Evolutionary conservation across 1,284 basidiomycete species (phyloP).

Genomic region (Marasmius tenuissimus): DNA sequence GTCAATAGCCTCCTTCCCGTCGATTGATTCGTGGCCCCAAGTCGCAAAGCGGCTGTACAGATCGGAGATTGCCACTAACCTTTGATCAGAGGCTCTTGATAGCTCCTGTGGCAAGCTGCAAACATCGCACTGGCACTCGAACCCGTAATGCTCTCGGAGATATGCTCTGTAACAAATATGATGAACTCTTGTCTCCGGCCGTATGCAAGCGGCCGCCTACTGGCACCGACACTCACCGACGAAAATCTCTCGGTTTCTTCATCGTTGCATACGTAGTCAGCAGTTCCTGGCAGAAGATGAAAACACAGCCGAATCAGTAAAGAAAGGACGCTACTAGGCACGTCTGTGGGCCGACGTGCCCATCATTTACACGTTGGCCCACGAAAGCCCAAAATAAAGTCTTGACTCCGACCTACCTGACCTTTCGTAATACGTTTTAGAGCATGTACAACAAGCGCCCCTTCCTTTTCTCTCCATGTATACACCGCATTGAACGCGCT

Average conservation of each 20-base stretch:
- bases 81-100: slow-evolving; percentile 48
- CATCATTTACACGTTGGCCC: too few relatives aligned
- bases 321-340: background rate
- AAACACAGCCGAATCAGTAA: background rate
- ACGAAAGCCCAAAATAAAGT: background rate
- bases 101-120: slow-evolving; percentile 50
- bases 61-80: slow-evolving; percentile 44
- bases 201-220: background rate
- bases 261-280: slow-evolving; percentile 61
- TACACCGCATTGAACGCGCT: slow-evolving; percentile 65
- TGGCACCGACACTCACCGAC: slow-evolving; percentile 40
- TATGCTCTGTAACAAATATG: slow-evolving; percentile 35
- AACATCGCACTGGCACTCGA: slow-evolving; percentile 55
- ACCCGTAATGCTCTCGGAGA: slow-evolving; percentile 51
- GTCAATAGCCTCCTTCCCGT: slow-evolving; percentile 47
- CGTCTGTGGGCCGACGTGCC: too few relatives aligned
- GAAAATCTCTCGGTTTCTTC: slow-evolving; percentile 46
- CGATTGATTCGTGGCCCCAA: slow-evolving; percentile 45
- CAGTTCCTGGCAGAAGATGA: slow-evolving; percentile 43
- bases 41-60: slow-evolving; percentile 42
- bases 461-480: slow-evolving; percentile 49
- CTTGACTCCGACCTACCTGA: slow-evolving; percentile 34
- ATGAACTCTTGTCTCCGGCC: background rate
- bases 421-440: slow-evolving; percentile 50
- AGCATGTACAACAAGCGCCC: slow-evolving; percentile 52